A percentile compares a stretch with the other conserved stretches of the same genome.
phyloP scores from a whole-genome alignment of 129 eudicot genomes.

The Centaurea solstitialis region DNA sequence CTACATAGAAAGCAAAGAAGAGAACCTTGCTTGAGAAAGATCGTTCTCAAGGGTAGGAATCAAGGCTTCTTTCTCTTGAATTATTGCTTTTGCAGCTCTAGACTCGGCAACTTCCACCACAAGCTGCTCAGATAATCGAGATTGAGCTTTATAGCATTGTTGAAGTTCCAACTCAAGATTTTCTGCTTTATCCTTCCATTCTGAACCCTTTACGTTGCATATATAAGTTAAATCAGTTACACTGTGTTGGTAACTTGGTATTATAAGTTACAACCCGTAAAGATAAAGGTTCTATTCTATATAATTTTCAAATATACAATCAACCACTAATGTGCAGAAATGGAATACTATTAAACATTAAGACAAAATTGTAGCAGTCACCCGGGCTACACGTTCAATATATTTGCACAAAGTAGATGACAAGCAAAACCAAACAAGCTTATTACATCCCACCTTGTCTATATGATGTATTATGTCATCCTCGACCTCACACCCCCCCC shows the following conservation, averaged over 20 bases:
- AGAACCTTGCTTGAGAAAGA: conserved; percentile 70
- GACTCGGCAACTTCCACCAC: conserved; percentile 94
- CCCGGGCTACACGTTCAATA: not conserved
- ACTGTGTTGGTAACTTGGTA: not conserved
- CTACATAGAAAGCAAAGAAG: conserved; percentile 5
- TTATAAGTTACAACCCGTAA: not conserved
- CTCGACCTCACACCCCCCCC: not conserved
- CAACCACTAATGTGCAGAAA: not conserved
- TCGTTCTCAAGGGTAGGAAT: conserved; percentile 59
- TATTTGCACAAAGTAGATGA: not conserved
- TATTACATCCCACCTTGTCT: not conserved
- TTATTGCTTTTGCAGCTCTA: conserved; percentile 65
- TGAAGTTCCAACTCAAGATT: conserved; percentile 83
- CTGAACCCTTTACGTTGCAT: conserved; percentile 67
- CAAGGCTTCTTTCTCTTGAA: conserved; percentile 69
- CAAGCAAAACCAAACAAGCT: not conserved
- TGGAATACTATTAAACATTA: not conserved
- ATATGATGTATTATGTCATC: not conserved
- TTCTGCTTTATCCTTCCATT: conserved; percentile 96
- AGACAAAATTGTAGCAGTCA: not conserved
- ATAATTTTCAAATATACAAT: not conserved
- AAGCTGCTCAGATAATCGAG: conserved; percentile 93
- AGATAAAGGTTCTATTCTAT: not conserved
- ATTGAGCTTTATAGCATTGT: conserved; percentile 96
- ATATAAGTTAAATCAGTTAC: conserved; percentile 18